These are phyloP conservation scores for Candida chilensis DNA, from an alignment of 805 yeast species.

Conservation along the genomic window DNA sequence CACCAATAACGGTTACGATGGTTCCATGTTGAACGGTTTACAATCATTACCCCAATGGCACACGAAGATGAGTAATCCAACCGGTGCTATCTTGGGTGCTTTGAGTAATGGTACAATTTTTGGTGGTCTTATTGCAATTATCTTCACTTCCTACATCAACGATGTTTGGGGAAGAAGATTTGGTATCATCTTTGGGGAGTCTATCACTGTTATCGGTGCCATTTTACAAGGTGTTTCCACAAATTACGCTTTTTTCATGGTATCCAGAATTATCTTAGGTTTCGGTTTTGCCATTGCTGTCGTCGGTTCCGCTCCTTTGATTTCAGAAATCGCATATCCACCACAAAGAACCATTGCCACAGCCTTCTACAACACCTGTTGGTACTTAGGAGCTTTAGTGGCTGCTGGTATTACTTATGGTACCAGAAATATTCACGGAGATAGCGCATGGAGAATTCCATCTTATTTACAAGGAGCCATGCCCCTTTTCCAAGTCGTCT, in stretches of 20 bases:
- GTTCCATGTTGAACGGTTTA: constrained; percentile 35
- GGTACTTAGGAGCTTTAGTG: constrained; percentile 63
- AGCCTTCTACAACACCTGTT: constrained; percentile 64
- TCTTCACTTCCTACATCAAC: constrained; percentile 5
- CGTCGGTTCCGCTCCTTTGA: constrained; percentile 49
- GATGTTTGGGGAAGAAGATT: constrained; percentile 53
- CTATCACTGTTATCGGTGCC: constrained; percentile 52
- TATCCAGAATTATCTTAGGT: constrained; percentile 50
- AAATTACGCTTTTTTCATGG: constrained; percentile 33
- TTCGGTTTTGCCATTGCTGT: constrained; percentile 46
- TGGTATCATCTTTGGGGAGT: constrained; percentile 44
- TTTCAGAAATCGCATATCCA: constrained; percentile 62
- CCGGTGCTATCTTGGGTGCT: constrained; percentile 16
- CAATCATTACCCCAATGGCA: constrained; percentile 30
- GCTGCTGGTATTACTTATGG: constrained; percentile 61
- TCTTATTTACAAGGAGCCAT: constrained; percentile 36
- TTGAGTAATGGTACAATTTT: constrained; percentile 15
- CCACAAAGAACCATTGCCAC: constrained; percentile 62
- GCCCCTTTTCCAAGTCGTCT: constrained; percentile 37
- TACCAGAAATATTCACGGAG: constrained; percentile 40
- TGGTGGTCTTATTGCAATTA: constrained; percentile 14
- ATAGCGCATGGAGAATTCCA: constrained; percentile 63
- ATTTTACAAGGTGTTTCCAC: constrained; percentile 50
- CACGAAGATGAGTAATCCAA: constrained; percentile 17
- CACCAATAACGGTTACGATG: constrained; percentile 32